phyloP scores from a whole-genome alignment of 148 eudicot species.

The Simmondsia chinensis region DNA sequence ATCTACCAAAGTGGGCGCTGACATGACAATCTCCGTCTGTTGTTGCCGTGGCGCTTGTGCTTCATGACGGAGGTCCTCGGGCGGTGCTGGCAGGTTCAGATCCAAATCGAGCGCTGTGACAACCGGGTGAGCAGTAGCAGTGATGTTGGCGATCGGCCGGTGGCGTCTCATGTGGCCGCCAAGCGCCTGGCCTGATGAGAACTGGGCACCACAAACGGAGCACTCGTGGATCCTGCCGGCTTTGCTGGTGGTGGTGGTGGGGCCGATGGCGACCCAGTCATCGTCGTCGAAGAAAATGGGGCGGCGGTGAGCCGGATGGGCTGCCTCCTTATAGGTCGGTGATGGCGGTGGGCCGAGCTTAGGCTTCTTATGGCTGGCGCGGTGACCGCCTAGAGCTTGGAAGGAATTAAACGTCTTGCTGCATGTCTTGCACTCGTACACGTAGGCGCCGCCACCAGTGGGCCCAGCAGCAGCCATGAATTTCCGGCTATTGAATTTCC shows the following conservation, averaged over 20 bases:
- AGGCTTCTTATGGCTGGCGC: slow-evolving; percentile 83
- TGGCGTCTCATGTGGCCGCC: slow-evolving; percentile 97
- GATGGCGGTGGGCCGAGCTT: slow-evolving; percentile 10
- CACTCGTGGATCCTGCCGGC: slow-evolving; percentile 59
- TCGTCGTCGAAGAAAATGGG: neutral
- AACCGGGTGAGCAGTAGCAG: no score
- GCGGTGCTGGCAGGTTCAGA: neutral
- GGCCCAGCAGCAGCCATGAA: slow-evolving; percentile 5
- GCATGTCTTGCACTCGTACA: slow-evolving; percentile 81
- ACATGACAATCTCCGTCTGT: neutral
- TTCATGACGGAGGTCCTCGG: neutral
- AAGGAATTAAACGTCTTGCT: slow-evolving; percentile 58
- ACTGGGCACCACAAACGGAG: slow-evolving; percentile 76
- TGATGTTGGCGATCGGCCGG: no score
- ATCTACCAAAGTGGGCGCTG: neutral
- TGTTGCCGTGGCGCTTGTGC: neutral
- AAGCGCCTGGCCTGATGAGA: slow-evolving; percentile 85
- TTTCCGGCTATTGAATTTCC: slow-evolving; percentile 11
- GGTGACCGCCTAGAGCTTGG: slow-evolving; percentile 91
- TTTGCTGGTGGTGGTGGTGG: neutral
- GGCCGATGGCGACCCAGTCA: neutral
- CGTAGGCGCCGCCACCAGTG: slow-evolving; percentile 8
- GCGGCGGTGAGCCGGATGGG: neutral
- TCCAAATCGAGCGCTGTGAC: neutral
- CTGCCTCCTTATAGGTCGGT: neutral